Percentiles rank a stretch among this genome's conserved stretches.
These are phyloP conservation scores for Wallacemonas collosoma DNA, from an alignment of 208 protist species.

Conservation along the genomic window DNA sequence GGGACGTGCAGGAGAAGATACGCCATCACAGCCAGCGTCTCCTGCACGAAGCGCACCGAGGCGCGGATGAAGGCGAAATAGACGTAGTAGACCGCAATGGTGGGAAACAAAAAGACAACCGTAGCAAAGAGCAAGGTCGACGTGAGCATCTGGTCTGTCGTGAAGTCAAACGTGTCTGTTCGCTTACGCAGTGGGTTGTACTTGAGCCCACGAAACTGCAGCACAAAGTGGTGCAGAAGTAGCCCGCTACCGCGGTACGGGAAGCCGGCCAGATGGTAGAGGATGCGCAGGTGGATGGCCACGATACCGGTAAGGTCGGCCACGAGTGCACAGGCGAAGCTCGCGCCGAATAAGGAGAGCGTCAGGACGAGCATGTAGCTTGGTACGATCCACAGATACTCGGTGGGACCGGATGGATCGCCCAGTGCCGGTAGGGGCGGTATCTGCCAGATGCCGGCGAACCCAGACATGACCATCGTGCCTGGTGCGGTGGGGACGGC, in stretches of 20 bases:
- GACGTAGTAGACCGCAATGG: conserved; percentile 91
- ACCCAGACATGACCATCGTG: not conserved
- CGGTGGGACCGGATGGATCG: conserved; percentile 15
- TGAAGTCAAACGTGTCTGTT: conserved; percentile 88
- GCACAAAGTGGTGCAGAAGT: conserved; percentile 68
- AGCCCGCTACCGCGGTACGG: conserved; percentile 61
- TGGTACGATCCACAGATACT: conserved; percentile 67
- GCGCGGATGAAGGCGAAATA: conserved; percentile 85
- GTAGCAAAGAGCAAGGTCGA: conserved; percentile 92
- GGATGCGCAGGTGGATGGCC: conserved; percentile 79
- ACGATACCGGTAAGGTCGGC: conserved; percentile 82
- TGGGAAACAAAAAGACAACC: conserved; percentile 90
- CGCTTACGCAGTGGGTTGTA: conserved; percentile 94
- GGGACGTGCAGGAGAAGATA: conserved; percentile 72
- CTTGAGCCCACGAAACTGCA: conserved; percentile 90
- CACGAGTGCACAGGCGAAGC: conserved; percentile 64
- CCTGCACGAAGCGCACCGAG: conserved; percentile 56
- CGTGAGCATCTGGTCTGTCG: conserved; percentile 90
- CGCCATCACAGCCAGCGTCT: conserved; percentile 51
- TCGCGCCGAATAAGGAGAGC: conserved; percentile 83
- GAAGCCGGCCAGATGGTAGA: conserved; percentile 72
- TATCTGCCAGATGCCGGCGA: not conserved
- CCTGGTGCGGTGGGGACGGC: conserved; percentile 19
- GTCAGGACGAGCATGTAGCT: conserved; percentile 54
- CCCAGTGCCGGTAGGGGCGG: conserved; percentile 20